Evolutionary conservation across 306 rosid species (phyloP), one percentile per base, ranked within the genome.

Genomic region (Boehmeria nivea): DNA sequence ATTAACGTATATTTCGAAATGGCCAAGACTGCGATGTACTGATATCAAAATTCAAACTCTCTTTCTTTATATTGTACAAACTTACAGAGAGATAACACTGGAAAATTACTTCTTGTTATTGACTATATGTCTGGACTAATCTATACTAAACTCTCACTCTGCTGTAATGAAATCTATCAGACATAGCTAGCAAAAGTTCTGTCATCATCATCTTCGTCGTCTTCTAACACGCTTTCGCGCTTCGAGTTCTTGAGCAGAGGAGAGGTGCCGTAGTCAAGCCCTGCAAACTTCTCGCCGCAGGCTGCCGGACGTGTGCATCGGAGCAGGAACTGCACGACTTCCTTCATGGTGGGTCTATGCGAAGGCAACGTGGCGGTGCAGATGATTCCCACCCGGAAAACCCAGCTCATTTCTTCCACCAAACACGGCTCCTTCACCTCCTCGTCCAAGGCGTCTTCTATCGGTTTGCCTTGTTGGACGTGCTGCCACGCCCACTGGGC

Each of bases 321-420:
- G 23, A 68, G 64, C 72, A 91, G 65, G 54, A 82, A n/a, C 24
- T 73, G 71, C 25, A 82, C 11, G 21, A 70, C 95, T 48, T 76
- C 81, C 55, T 83, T 69, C 95, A 91, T 91, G 76, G 93, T 55
- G 36, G 98, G 98, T 67, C 89, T 69, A 14, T 6, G 17, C 36
- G 68, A 27, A 4, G 98, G 93, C 47, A 59, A 62, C 36, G 31
- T 17, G 47, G 60, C 39, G 0, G 95, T 84, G 40, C 98, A 91
- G 48, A 48, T 39, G 27, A 84, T 43, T 6, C 96, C 98, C 1
- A 91, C 81, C 66, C 49, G 65, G 72, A 87, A 87, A 20, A 82
- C 78, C 19, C 66, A 20, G 33, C 78, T 52, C 76, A 91, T 91
- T 63, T 75, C 79, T 36, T 68, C 75, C 52, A 75, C 14, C 68